phyloP scores from a whole-genome alignment of 441 rosid genomes.

The Bruguiera hainesii region DNA sequence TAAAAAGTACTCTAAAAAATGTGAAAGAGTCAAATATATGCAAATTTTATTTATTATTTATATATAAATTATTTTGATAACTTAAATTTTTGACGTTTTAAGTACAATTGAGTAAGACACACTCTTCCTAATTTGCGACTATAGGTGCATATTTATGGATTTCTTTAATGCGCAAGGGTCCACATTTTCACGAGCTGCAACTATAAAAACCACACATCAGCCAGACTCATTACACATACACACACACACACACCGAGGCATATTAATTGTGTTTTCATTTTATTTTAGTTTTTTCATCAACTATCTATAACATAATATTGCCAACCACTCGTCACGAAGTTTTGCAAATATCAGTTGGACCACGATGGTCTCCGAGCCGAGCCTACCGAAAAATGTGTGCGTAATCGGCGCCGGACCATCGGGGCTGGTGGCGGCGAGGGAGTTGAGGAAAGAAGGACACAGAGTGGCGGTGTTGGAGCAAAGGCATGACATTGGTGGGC shows the following conservation, averaged over 20 bases:
- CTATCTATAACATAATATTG: not conserved
- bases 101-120: too few species aligned
- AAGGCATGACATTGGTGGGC: slow-evolving; percentile 89
- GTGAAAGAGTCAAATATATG: too few species aligned
- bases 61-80: too few species aligned
- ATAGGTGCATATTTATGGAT: too few species aligned
- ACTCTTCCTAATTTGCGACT: too few species aligned
- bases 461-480: slow-evolving; percentile 71
- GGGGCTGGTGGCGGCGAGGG: slow-evolving; percentile 84
- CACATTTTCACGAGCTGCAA: not conserved
- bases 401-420: slow-evolving; percentile 95
- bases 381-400: slow-evolving; percentile 45
- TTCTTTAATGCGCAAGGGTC: not conserved
- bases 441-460: slow-evolving; percentile 82
- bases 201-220: slow-evolving; percentile 23
- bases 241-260: not conserved
- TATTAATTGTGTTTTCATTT: not conserved
- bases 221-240: not conserved
- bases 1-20: too few species aligned
- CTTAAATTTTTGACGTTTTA: too few species aligned
- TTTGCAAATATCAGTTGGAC: too few species aligned
- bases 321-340: not conserved
- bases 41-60: too few species aligned
- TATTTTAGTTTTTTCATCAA: too few species aligned
- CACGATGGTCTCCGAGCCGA: slow-evolving; percentile 40